These are phyloP conservation scores for Oxalis stricta DNA, from an alignment of 441 rosid genomes.

Conservation along the genomic window DNA sequence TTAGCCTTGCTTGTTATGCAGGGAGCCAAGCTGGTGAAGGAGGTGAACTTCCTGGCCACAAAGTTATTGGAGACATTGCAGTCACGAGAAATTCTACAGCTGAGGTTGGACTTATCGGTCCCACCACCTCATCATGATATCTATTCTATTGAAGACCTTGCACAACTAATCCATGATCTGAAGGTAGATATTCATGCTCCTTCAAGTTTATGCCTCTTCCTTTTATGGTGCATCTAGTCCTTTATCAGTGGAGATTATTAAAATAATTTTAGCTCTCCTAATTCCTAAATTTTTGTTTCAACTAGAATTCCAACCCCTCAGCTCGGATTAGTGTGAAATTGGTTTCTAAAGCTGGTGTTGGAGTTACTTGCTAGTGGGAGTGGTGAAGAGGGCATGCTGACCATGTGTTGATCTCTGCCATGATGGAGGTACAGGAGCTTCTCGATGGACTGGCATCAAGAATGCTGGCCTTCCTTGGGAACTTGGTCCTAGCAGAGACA, in stretches of 20 bases:
- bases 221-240: background rate
- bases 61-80: slow-evolving; percentile 98
- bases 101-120: slow-evolving; percentile 98
- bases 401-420: slow-evolving; percentile 94
- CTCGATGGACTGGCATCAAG: slow-evolving; percentile 99
- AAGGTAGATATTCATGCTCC: slow-evolving; percentile 38
- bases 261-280: slow-evolving; percentile 2
- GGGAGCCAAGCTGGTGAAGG: slow-evolving; percentile 99
- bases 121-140: slow-evolving; percentile 99
- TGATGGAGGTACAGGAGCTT: slow-evolving; percentile 99
- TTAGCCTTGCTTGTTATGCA: slow-evolving; percentile 21
- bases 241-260: background rate
- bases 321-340: slow-evolving; percentile 95
- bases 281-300: slow-evolving; percentile 4
- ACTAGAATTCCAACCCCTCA: slow-evolving; percentile 89
- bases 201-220: background rate
- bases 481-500: slow-evolving; percentile 97
- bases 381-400: slow-evolving; percentile 99
- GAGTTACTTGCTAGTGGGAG: slow-evolving; percentile 99
- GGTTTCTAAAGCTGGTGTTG: slow-evolving; percentile 99
- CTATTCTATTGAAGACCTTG: slow-evolving; percentile 98
- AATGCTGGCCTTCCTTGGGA: slow-evolving; percentile 99
- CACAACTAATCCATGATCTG: slow-evolving; percentile 96
- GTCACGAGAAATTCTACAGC: slow-evolving; percentile 95
- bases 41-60: slow-evolving; percentile 99